Conservation (phyloP, 2,329 filamentous ascomycete genomes). For the Aureobasidium subglaciale region DNA sequence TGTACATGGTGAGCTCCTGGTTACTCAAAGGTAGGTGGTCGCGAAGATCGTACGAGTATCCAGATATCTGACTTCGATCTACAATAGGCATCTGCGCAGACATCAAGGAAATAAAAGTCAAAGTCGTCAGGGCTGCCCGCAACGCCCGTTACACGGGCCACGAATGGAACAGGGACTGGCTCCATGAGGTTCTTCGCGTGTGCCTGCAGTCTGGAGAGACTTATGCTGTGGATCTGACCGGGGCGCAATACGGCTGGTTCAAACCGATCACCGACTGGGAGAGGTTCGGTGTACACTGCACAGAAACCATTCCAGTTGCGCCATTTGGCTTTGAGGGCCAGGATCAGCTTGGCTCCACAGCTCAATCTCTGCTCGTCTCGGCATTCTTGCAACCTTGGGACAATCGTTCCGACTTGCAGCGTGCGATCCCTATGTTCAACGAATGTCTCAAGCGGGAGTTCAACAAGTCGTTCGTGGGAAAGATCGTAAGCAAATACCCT, state of each 20-base stretch:
- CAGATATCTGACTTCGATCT: neutral
- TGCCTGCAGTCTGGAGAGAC: conserved; percentile 8
- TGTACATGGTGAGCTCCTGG: neutral
- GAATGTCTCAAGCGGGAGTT: neutral
- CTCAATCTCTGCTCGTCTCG: neutral
- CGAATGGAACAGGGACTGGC: neutral
- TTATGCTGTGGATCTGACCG: conserved; percentile 18
- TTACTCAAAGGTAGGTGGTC: neutral
- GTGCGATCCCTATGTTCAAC: neutral
- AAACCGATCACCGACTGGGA: conserved; percentile 9
- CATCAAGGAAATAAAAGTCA: neutral
- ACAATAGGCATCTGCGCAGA: neutral
- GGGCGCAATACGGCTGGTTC: conserved; percentile 19
- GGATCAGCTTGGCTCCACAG: neutral
- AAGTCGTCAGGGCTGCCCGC: neutral
- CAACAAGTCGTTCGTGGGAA: neutral
- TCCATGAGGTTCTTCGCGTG: conserved; percentile 15
- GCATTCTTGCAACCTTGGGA: neutral
- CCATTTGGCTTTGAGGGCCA: neutral
- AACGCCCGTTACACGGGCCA: neutral
- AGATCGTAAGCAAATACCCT: neutral
- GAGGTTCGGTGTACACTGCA: neutral
- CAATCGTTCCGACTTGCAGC: neutral
- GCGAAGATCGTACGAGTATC: no score
- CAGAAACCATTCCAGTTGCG: neutral